Base-by-base conservation (phyloP, 352 stramenopile genomes). In the Phytophthora cryptogea region DNA sequence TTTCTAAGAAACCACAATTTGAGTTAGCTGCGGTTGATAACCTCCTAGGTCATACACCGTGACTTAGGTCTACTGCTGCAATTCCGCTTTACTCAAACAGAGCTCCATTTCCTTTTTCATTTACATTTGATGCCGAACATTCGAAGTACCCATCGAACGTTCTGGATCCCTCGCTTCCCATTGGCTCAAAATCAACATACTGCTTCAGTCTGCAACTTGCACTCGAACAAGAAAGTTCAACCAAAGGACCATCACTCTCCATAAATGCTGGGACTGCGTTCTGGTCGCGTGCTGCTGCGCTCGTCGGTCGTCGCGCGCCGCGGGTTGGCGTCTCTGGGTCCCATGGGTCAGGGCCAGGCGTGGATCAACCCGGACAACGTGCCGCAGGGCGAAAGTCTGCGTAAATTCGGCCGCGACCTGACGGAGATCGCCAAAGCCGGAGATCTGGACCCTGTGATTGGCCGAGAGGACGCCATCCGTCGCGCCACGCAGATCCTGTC, bases 401-500 rank as follows among this genome's bases (percentile, higher is more conserved):
- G 73, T 28, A 93, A 95, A 47, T 95, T 86, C 61, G 81, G 80
- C 6, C 76, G 80, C 3, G 80, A 94, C 48, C 68, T 96, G 39
- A 95, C 83, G 4, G 75, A 88, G 37, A 66, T 87, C 40, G 87
- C 87, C 16, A 72, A 77, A 41, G 52, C 80, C n/a, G 87, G 87
- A 10, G 78, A 92, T 63, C 66, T 98, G 10, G 94, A 98, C 73
- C 92, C 91, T 4, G 81, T 98, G 7, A 98, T 98, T 69, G 95
- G 95, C 0, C 78, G 95, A 13, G 94, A 98, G 65, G 90, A 97
- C 48, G 83, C 98, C 60, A 99, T 99, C 70, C 87, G 96, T 13
- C 83, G 96, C 32, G 90, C 94, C 4, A 94, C 99, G 64, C 95
- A 99, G 69, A 98, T 99, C 58, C 73, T 99, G 6, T 96, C 81